Conservation (phyloP, 75 land plant genomes). For the Larix kaempferi region DNA sequence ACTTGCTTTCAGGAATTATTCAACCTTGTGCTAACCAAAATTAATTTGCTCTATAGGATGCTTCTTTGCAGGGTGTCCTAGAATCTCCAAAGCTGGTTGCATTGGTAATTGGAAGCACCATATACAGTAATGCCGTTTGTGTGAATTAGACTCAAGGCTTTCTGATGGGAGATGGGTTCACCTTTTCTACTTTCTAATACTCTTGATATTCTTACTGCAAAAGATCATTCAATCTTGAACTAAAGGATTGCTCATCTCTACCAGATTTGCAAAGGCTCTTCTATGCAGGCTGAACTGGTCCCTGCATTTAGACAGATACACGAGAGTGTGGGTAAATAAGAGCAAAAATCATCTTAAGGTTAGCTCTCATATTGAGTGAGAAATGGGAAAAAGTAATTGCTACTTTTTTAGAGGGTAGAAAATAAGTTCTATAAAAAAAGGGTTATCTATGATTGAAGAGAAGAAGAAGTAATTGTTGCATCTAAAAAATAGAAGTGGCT, state of each 20-base stretch:
- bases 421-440: no score
- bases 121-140: conserved; percentile 55
- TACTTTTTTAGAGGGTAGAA: conserved; percentile 57
- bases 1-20: conserved; percentile 2
- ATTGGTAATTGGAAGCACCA: conserved; percentile 63
- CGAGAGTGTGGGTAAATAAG: conserved; percentile 59
- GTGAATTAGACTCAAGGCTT: conserved; percentile 73
- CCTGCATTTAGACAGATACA: conserved; percentile 80
- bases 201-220: conserved; percentile 65
- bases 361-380: conserved; percentile 64
- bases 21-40: conserved; percentile 4
- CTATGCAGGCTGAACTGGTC: conserved; percentile 69
- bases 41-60: conserved; percentile 49
- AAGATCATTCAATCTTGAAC: conserved; percentile 82
- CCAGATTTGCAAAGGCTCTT: conserved; percentile 75
- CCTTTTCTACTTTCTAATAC: conserved; percentile 80
- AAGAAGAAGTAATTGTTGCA: conserved; percentile 2
- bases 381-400: conserved; percentile 57
- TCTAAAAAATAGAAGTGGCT: no score
- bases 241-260: conserved; percentile 51
- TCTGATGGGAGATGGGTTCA: conserved; percentile 93
- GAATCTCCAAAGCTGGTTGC: conserved; percentile 78
- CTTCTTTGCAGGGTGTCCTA: conserved; percentile 81
- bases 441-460: no score
- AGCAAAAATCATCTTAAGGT: conserved; percentile 76